Evolutionary conservation across 768 basidiomycete genomes (phyloP), one percentile per base, ranked within the genome.

Genomic region (Clitopilus hobsonii): DNA sequence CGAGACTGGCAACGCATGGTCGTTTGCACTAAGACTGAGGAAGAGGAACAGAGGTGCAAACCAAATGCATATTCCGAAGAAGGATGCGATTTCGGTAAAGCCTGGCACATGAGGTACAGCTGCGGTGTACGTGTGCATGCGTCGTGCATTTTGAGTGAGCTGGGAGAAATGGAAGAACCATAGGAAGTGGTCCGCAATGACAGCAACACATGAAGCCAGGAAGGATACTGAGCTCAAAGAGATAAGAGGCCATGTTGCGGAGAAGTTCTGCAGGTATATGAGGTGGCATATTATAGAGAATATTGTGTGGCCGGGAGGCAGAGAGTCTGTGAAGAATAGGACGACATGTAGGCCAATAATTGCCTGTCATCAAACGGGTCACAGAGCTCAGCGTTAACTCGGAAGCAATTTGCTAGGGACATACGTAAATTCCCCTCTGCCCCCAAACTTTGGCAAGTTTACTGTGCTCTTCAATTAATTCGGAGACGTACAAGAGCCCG

Each of bases 101-200:
- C 77, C 74, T 7, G 76, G 79, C 1, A 66, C 61, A 22, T 67
- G 63, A 7, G 71, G 61, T 18, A 68, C 63, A 25, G 65, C 60
- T 14, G 68, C 72, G 49, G 81, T 74, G 64, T 84, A 83, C 25
- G 73, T 70, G 32, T 77, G 75, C 28, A 70, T 67, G 28, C 82
- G 82, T 55, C 84, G 74, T 14, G 86, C 81, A 29, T 87, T 81
- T 54, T 83, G 84, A 8, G 86, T 82, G 7, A 87, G 62, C 25
- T 74, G 80, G 38, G 94, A 84, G 69, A 98, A 98, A 72, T 98
- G 81, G 73, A 91, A 93, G 77, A 99, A 99, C 92, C 95, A 98
- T 36, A 92, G 68, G 66, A 98, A 98, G 70, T 98, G 97, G 73
- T 98, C 93, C 1, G 74, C 69, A 54, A 99, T 80, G 59, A 97